Base-by-base conservation (phyloP, 495 filamentous ascomycete species). In the Annulohypoxylon nitens region DNA sequence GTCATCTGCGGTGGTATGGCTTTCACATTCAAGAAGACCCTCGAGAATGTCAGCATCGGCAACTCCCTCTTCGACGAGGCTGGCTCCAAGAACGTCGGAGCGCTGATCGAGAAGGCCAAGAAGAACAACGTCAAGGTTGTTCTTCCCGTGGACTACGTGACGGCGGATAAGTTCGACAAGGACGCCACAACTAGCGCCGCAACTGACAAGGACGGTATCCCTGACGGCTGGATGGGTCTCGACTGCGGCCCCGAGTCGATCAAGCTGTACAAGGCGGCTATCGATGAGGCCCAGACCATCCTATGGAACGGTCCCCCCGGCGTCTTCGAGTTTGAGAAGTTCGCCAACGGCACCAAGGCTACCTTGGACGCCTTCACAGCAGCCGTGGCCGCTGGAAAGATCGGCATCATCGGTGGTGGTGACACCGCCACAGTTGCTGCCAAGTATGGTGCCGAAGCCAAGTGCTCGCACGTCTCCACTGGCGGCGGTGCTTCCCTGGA, bases 21-120 rank as follows among this genome's bases (percentile, higher is more conserved):
- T 33, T 99, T 98, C 89, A 99, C 96, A 69, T 98, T 99, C 90
- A 98, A 98, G 91, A 99, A 99, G 89, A 95, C 94, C 43, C 87
- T 98, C 43, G 90, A 98, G 83, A 85, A 87, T 78, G 90, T 99
- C 62, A 87, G 90, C 84, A 99, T 99, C 74, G 96, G 96, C 57
- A 93, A 90, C 87, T 92, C 89, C 48, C 88, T 98, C 63, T 99
- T 97, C 81, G 96, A 99, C 80, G 95, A 98, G 85, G 92, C 90
- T 18, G 96, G 96, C 63, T 89, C 92, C 86, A 95, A 98, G 91
- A 97, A 92, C 18, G 97, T 98, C 50, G 90, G 83, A 65, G 87
- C 93, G 69, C 87, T 99, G 68, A 86, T 97, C 65, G 90, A 96
- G 84, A 99, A 98, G 90, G 96, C 96, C 74, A 94, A 97, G 90